A percentile compares a stretch with the other conserved stretches of the same genome.
Evolutionary conservation across 257 asterid species (phyloP).

Genomic region (Leonotis leonurus): DNA sequence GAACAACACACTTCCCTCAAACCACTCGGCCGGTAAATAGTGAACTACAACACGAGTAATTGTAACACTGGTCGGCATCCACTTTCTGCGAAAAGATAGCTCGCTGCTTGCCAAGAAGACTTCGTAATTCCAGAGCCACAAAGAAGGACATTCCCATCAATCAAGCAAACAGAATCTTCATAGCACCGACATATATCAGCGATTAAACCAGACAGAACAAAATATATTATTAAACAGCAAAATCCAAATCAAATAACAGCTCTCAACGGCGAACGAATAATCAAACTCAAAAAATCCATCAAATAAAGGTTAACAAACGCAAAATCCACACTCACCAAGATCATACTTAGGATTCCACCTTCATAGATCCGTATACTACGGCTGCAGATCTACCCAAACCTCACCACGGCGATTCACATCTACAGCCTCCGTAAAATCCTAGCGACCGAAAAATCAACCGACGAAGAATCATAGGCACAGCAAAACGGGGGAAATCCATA

Average conservation of each 20-base stretch:
- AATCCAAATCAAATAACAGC: neutral
- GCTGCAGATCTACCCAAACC: slow-evolving; percentile 8
- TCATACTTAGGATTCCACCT: neutral
- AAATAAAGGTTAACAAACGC: no score
- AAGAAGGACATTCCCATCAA: no score
- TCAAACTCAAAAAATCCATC: no score
- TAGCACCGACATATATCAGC: neutral
- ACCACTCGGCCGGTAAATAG: no score
- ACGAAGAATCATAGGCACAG: neutral
- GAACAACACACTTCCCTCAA: slow-evolving; percentile 8
- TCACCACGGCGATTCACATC: neutral
- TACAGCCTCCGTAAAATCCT: neutral
- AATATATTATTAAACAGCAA: neutral
- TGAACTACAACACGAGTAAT: no score
- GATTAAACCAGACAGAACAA: no score
- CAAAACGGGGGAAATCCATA: slow-evolving; percentile 17
- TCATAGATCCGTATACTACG: neutral
- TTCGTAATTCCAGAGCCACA: no score
- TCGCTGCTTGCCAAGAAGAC: no score
- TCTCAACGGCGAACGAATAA: no score
- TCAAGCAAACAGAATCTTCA: neutral
- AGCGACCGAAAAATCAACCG: neutral
- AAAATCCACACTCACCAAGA: no score
- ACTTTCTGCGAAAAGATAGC: no score
- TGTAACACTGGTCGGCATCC: no score